phyloP scores from a whole-genome alignment of 2,329 filamentous ascomycete genomes.

The Penicillium sp. region DNA sequence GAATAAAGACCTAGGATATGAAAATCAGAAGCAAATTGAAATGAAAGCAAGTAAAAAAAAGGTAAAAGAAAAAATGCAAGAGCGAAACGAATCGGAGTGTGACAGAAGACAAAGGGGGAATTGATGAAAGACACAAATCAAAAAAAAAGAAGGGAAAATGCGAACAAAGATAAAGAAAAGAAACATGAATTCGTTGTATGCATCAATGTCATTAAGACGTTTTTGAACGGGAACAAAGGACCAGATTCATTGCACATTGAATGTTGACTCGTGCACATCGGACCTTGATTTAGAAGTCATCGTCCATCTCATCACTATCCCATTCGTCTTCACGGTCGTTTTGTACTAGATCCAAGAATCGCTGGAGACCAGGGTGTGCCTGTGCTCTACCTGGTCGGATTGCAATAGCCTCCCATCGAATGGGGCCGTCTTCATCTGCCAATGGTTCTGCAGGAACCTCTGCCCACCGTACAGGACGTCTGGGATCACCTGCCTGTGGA shows the following conservation, averaged over 20 bases:
- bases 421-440: background rate
- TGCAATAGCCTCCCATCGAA: background rate
- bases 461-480: constrained; percentile 4
- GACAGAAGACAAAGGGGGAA: background rate
- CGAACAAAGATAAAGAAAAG: background rate
- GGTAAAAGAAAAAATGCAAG: too few relatives aligned
- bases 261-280: background rate
- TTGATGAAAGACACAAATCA: background rate
- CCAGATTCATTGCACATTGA: background rate
- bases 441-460: background rate
- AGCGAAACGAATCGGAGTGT: background rate
- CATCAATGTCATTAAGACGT: constrained; percentile 6
- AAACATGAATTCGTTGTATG: constrained; percentile 2
- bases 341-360: constrained; percentile 52
- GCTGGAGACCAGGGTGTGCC: constrained; percentile 42
- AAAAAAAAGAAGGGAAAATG: background rate
- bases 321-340: constrained; percentile 58
- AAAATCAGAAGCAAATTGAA: background rate
- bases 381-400: constrained; percentile 4
- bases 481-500: constrained; percentile 1
- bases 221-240: background rate
- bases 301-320: constrained; percentile 58
- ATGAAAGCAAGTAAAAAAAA: background rate
- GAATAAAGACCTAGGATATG: background rate
- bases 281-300: constrained; percentile 28